A percentile compares a stretch with the other conserved stretches of the same genome.
phyloP scores from a whole-genome alignment of 2,329 filamentous ascomycete genomes.

The Macrophomina phaseolina region DNA sequence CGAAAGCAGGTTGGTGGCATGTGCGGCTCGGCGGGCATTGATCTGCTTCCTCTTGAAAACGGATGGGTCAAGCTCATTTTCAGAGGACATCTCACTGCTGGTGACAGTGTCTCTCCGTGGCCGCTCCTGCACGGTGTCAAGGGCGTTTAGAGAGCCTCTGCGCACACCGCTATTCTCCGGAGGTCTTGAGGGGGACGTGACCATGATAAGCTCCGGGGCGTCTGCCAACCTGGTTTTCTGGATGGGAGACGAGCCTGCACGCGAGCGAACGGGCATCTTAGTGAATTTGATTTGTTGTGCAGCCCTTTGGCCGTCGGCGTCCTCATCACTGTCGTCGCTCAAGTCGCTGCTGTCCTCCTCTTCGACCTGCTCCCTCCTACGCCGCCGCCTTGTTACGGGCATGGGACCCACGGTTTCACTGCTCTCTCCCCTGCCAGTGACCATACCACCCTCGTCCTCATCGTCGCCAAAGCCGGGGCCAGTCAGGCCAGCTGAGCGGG shows the following conservation, averaged over 20 bases:
- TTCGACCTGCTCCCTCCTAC: constrained; percentile 75
- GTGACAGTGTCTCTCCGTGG: constrained; percentile 77
- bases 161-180: constrained; percentile 52
- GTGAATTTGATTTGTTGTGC: constrained; percentile 93
- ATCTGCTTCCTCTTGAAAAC: constrained; percentile 69
- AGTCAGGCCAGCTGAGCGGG: constrained; percentile 62
- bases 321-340: constrained; percentile 83
- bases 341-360: constrained; percentile 86
- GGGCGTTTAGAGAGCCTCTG: constrained; percentile 72
- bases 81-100: constrained; percentile 82
- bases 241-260: constrained; percentile 87
- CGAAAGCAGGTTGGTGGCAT: constrained; percentile 58
- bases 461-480: constrained; percentile 68
- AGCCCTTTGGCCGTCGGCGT: constrained; percentile 64
- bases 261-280: constrained; percentile 88
- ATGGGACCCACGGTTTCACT: constrained; percentile 73
- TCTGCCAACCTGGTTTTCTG: constrained; percentile 63
- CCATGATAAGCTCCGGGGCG: constrained; percentile 61
- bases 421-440: constrained; percentile 67
- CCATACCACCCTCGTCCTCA: constrained; percentile 73
- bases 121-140: constrained; percentile 73
- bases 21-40: constrained; percentile 63
- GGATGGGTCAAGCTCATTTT: constrained; percentile 76
- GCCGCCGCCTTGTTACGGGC: constrained; percentile 67
- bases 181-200: constrained; percentile 61